These are phyloP conservation scores for Metschnikowia vanudenii DNA, from an alignment of 805 yeast genomes.

Conservation along the genomic window DNA sequence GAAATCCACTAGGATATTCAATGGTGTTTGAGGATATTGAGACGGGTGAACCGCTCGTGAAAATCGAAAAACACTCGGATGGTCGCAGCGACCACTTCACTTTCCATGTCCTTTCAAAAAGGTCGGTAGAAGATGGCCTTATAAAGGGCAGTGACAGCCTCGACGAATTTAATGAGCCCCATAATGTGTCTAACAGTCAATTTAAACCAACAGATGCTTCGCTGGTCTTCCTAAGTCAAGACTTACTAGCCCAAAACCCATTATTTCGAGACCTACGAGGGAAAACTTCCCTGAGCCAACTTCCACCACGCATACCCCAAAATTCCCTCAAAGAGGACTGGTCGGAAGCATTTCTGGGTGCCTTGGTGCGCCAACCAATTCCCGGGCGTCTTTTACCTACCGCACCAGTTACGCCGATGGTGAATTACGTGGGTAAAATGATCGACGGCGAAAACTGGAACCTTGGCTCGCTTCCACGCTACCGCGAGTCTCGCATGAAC, in stretches of 20 bases:
- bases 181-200: too few relatives aligned
- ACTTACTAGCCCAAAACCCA: too few relatives aligned
- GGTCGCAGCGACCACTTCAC: conserved; percentile 4
- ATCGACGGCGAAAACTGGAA: conserved; percentile 19
- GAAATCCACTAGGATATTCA: conserved; percentile 3
- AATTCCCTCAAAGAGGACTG: background rate
- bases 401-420: conserved; percentile 9
- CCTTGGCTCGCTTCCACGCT: conserved; percentile 47
- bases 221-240: too few relatives aligned
- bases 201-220: too few relatives aligned
- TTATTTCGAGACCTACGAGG: too few relatives aligned
- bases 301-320: background rate
- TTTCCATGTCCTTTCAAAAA: conserved; percentile 4
- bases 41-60: conserved; percentile 15
- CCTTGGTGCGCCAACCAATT: conserved; percentile 6
- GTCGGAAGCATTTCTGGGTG: background rate
- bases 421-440: conserved; percentile 8
- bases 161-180: background rate
- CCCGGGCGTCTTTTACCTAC: conserved; percentile 10
- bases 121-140: conserved; percentile 8
- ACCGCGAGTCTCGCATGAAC: conserved; percentile 20
- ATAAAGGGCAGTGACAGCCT: background rate
- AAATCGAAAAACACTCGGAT: conserved; percentile 7
- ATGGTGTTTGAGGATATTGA: conserved; percentile 19
- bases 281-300: too few relatives aligned